phyloP scores from a whole-genome alignment of 352 stramenopile species.

The Labyrinthula sp. region DNA sequence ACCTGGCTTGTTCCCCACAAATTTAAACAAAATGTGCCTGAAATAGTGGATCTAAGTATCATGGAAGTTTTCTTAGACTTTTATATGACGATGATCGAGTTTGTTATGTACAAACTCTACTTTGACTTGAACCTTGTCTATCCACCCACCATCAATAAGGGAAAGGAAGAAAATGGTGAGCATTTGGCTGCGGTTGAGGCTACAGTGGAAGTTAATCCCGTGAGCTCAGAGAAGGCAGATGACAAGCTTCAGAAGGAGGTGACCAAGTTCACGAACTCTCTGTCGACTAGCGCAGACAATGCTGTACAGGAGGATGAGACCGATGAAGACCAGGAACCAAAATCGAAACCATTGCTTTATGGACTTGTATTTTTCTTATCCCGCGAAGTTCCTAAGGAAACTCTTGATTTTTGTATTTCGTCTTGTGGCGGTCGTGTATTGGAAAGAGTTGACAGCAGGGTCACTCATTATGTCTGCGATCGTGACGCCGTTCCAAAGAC shows the following conservation, averaged over 20 bases:
- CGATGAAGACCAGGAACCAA: constrained; percentile 51
- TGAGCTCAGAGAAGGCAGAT: constrained; percentile 30
- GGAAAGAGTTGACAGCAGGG: constrained; percentile 45
- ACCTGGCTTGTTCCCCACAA: constrained; percentile 94
- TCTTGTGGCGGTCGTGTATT: constrained; percentile 77
- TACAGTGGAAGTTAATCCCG: background rate
- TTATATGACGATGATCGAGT: constrained; percentile 89
- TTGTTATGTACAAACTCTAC: constrained; percentile 96
- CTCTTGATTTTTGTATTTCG: constrained; percentile 79
- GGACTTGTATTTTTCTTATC: constrained; percentile 66
- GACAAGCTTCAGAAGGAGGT: constrained; percentile 44
- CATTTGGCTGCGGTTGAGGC: constrained; percentile 30
- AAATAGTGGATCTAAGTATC: constrained; percentile 90
- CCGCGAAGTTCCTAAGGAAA: constrained; percentile 75
- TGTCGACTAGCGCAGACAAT: constrained; percentile 8
- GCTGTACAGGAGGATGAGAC: constrained; percentile 29
- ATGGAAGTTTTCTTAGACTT: constrained; percentile 99
- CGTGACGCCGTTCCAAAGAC: constrained; percentile 43
- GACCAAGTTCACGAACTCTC: constrained; percentile 3
- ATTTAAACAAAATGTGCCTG: constrained; percentile 83
- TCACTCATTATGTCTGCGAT: constrained; percentile 93
- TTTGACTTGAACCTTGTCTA: constrained; percentile 72
- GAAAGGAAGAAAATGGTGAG: constrained; percentile 41
- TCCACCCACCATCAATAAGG: constrained; percentile 62
- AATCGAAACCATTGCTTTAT: constrained; percentile 53